phyloP scores from a whole-genome alignment of 306 rosid genomes.

The Geum urbanum region DNA sequence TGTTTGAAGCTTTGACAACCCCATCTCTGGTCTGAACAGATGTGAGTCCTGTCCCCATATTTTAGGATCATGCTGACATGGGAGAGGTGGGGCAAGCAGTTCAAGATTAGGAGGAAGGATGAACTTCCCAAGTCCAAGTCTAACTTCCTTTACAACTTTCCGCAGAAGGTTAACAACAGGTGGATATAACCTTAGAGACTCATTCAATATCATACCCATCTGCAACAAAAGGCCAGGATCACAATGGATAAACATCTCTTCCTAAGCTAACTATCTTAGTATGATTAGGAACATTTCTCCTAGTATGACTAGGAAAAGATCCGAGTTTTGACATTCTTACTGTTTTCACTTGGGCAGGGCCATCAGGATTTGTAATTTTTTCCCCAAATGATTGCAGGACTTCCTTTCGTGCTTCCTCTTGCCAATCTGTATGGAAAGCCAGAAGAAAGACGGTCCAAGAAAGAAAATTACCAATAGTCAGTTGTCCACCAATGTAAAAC shows the following conservation, averaged over 20 bases:
- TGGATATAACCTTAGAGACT: constrained; percentile 8
- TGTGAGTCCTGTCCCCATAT: background rate
- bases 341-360: constrained; percentile 2
- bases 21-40: no score
- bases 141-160: constrained; percentile 3
- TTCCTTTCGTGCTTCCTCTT: constrained; percentile 22
- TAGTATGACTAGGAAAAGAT: no score
- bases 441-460: constrained; percentile 24
- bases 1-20: no score
- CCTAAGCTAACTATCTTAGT: no score
- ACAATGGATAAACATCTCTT: background rate
- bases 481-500: constrained; percentile 19
- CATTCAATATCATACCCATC: constrained; percentile 15
- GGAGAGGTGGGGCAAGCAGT: background rate
- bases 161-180: background rate
- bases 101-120: background rate
- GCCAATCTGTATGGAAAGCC: constrained; percentile 18
- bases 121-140: background rate
- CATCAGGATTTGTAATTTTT: constrained; percentile 8
- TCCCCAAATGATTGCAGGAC: constrained; percentile 12
- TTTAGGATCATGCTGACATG: background rate
- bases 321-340: constrained; percentile 2
- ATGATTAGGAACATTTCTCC: no score
- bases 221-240: constrained; percentile 6
- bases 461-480: constrained; percentile 12